Evolutionary conservation across 176 grass and related monocot species (phyloP).

Genomic region (Luzula sylvatica): DNA sequence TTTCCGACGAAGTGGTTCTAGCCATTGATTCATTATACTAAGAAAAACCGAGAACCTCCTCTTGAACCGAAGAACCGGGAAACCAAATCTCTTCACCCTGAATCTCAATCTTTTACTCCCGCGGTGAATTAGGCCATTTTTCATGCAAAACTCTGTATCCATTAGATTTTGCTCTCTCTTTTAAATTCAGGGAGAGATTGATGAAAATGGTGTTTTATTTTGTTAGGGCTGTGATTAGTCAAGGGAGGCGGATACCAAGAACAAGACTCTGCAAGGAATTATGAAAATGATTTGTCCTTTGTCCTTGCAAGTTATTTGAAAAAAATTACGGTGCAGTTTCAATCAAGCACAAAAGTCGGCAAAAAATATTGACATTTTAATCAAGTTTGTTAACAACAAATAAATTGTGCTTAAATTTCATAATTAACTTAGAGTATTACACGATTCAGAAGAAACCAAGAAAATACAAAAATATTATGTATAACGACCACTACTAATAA

Average conservation of each 20-base stretch:
- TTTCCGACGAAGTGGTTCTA: background rate
- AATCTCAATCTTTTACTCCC: background rate
- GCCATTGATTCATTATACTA: constrained; percentile 3
- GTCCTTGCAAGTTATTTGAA: too few species aligned
- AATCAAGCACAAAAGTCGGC: too few species aligned
- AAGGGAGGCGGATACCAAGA: background rate
- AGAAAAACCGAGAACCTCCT: background rate
- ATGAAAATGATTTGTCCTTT: constrained; percentile 13
- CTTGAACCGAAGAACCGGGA: background rate
- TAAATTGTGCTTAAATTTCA: too few species aligned
- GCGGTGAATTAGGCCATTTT: background rate
- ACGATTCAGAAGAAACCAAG: too few species aligned
- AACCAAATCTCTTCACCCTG: background rate
- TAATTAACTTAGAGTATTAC: too few species aligned
- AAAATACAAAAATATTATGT: too few species aligned
- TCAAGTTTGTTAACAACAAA: too few species aligned
- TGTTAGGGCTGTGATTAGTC: background rate
- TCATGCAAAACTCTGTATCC: background rate
- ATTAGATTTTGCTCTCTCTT: background rate
- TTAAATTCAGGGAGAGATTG: background rate
- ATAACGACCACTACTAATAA: too few species aligned
- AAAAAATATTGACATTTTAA: too few species aligned
- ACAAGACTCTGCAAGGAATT: constrained; percentile 5
- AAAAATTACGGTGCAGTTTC: too few species aligned
- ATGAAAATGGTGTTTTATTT: background rate